These are phyloP conservation scores for Moricandia arvensis DNA, from an alignment of 345 rosid genomes.

Conservation along the genomic window DNA sequence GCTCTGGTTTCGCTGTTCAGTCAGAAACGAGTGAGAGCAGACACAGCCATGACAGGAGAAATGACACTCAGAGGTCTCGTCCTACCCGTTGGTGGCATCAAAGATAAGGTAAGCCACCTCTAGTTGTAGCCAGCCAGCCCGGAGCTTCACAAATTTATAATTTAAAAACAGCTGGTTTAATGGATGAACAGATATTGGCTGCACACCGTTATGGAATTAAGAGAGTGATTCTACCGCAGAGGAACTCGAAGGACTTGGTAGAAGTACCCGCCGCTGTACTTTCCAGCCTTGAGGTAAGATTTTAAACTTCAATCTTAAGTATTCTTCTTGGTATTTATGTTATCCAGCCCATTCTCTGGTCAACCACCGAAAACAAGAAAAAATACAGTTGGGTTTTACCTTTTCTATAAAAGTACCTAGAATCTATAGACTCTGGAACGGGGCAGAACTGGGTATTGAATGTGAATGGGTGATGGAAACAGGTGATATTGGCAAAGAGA, in stretches of 20 bases:
- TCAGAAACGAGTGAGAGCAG: conserved; percentile 85
- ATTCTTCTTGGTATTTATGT: neutral
- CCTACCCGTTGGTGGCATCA: conserved; percentile 95
- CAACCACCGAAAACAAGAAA: neutral
- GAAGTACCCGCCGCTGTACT: conserved; percentile 94
- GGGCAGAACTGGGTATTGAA: conserved; percentile 2
- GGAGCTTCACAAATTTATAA: neutral
- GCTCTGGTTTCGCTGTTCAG: conserved; percentile 88
- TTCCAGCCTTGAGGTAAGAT: conserved; percentile 79
- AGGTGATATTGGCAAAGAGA: conserved; percentile 83
- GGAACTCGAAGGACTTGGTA: conserved; percentile 87
- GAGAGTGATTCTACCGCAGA: conserved; percentile 93
- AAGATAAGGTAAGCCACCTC: conserved; percentile 73
- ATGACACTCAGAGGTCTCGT: conserved; percentile 97
- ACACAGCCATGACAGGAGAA: conserved; percentile 99
- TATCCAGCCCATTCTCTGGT: neutral
- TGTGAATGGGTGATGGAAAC: conserved; percentile 17
- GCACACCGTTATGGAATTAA: conserved; percentile 90
- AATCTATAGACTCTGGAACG: neutral
- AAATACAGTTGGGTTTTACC: neutral
- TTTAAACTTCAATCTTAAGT: neutral
- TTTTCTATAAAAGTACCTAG: neutral
- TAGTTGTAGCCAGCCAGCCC: conserved; percentile 8
- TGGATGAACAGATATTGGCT: conserved; percentile 71
- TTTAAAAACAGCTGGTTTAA: conserved; percentile 1